A percentile compares a stretch with the other conserved stretches of the same genome.
phyloP scores from a whole-genome alignment of 306 rosid genomes.

The Ormosia semicastrata region DNA sequence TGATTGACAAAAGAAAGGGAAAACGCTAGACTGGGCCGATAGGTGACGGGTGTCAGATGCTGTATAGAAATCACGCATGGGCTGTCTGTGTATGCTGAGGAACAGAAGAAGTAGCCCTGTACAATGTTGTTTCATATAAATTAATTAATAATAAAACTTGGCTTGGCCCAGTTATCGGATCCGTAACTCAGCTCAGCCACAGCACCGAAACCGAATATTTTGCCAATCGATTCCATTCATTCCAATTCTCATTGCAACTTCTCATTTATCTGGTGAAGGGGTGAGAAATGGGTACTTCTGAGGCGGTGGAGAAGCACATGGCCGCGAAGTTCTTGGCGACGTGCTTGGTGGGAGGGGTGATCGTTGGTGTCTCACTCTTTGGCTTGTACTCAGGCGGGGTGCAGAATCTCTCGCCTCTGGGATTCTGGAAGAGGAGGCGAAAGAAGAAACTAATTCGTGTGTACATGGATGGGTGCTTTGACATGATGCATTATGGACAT shows the following conservation, averaged over 20 bases:
- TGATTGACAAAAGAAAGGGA: no score
- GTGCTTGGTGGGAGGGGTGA: slow-evolving; percentile 63
- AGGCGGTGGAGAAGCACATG: slow-evolving; percentile 27
- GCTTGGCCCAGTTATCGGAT: no score
- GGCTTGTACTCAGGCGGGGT: slow-evolving; percentile 29
- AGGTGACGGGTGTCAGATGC: no score
- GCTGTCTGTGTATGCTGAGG: no score
- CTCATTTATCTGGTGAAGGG: no score
- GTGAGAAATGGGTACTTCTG: slow-evolving; percentile 43
- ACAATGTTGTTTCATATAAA: no score
- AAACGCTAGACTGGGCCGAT: no score
- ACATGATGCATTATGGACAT: slow-evolving; percentile 99
- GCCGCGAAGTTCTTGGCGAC: slow-evolving; percentile 60
- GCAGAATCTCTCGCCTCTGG: slow-evolving; percentile 29
- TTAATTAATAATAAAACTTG: no score
- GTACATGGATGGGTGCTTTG: slow-evolving; percentile 98
- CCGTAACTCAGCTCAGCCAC: no score
- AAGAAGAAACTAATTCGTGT: slow-evolving; percentile 79
- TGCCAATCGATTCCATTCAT: no score
- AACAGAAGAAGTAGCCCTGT: no score
- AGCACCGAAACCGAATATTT: not conserved
- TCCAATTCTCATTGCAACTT: not conserved
- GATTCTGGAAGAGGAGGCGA: slow-evolving; percentile 39
- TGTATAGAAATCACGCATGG: no score
- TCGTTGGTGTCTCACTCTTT: slow-evolving; percentile 53